phyloP scores from a whole-genome alignment of 108 stramenopile genomes.

The Poteriospumella lacustris region DNA sequence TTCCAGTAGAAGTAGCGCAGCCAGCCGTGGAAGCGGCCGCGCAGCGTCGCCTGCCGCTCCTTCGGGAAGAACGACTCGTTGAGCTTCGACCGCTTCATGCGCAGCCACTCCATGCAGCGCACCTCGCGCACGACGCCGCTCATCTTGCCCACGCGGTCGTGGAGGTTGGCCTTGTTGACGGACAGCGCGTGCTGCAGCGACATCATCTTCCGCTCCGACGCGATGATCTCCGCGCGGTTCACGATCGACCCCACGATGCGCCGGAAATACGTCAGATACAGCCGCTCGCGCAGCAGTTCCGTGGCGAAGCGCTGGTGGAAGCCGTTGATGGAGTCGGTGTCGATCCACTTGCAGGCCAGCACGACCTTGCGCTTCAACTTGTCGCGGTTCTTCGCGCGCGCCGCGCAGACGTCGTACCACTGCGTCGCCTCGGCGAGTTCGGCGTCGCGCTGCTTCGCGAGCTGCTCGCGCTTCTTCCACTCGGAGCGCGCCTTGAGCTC shows the following conservation, averaged over 20 bases:
- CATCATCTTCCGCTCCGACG: constrained; percentile 4
- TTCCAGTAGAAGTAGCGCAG: constrained; percentile 19
- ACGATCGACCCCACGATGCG: background rate
- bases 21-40: background rate
- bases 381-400: background rate
- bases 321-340: constrained; percentile 18
- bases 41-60: background rate
- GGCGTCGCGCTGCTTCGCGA: background rate
- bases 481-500: background rate
- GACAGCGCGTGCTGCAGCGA: background rate
- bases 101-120: background rate
- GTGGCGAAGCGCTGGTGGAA: constrained; percentile 24
- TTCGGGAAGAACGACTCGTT: background rate
- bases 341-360: background rate
- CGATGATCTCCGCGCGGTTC: constrained; percentile 11
- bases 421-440: background rate
- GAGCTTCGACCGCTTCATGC: constrained; percentile 17
- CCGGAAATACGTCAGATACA: background rate
- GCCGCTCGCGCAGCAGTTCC: background rate
- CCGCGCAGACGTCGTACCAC: background rate
- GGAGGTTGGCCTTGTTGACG: background rate
- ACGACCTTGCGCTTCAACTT: constrained; percentile 6
- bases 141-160: background rate
- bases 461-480: background rate
- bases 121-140: background rate